Evolutionary conservation across 257 asterid genomes (phyloP).

Genomic region (Verbascum thapsus): DNA sequence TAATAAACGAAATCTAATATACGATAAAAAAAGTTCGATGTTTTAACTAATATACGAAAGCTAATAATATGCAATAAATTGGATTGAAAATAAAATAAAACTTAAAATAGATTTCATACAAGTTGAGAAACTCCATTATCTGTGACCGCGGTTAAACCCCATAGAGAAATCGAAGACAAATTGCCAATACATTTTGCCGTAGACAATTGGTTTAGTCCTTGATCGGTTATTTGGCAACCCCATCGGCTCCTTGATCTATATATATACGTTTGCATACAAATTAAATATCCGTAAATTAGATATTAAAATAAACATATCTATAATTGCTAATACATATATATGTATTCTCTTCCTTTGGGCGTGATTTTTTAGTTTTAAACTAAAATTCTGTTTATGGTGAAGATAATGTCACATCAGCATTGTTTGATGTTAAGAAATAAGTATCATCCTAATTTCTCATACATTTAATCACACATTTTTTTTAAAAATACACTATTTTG

Average conservation of each 20-base stretch:
- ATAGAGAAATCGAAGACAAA: slow-evolving; percentile 52
- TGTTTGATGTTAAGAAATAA: neutral
- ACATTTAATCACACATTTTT: neutral
- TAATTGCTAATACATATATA: neutral
- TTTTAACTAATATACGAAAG: too few species aligned
- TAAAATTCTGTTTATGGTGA: too few species aligned
- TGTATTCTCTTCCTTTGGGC: neutral
- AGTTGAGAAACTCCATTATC: slow-evolving; percentile 50
- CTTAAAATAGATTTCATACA: slow-evolving; percentile 40
- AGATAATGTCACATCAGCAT: neutral
- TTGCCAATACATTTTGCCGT: slow-evolving; percentile 57
- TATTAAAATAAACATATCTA: too few species aligned
- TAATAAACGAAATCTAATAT: neutral
- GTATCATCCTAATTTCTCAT: neutral
- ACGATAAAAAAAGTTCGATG: neutral
- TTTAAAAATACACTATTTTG: neutral
- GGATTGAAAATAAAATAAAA: neutral
- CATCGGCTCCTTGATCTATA: slow-evolving; percentile 65
- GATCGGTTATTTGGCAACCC: slow-evolving; percentile 72
- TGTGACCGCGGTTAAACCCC: slow-evolving; percentile 65
- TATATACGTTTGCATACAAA: slow-evolving; percentile 31
- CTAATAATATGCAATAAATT: too few species aligned
- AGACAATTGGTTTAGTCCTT: slow-evolving; percentile 49
- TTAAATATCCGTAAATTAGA: slow-evolving; percentile 3
- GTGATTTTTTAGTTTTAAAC: too few species aligned